Evolutionary conservation across 257 asterid species (phyloP), one percentile per base, ranked within the genome.

Genomic region (Solanum chmielewskii): DNA sequence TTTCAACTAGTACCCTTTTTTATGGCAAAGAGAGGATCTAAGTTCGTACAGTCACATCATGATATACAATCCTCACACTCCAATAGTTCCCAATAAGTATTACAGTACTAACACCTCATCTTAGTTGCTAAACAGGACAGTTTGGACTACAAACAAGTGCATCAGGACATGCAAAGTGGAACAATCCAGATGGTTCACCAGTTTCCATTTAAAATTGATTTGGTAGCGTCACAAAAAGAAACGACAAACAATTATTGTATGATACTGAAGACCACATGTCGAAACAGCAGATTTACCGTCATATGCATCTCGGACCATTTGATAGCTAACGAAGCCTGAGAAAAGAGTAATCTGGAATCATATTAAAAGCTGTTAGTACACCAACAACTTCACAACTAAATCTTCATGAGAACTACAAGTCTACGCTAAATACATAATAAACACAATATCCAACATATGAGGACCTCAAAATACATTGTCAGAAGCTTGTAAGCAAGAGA

Each of bases 241-340:
- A 78, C 16, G 2, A 81, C 29, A 81, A 49, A 47, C 74, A 73
- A 70, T 73, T 39, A 42, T 44, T 13, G 47, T 15, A 69, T 33
- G 77, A 62, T 52, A 66, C 42, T 42, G 87, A 68, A 69, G 62
- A 16, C 68, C 68, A 44, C 45, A 52, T 37, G 44, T 59, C n/a
- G 52, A 68, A 86, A 86, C n/a, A 25, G 68, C 74, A 83, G 77
- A 70, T 82, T 92, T 93, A 97, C 99, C 98, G 89, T 95, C 99
- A 92, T 94, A 97, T 78, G 99, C 98, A 90, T 97, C 99, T 74
- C 97, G 94, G 86, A 97, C 99, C 99, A 97, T 97, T 90, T 96
- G 99, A 90, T 97, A 97, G 94, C 94, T 95, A 89, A 97, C 95
- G 90, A 97, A 97, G 69, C 99, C 99, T 39, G 99, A 97, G 89